Evolutionary conservation across 2,329 filamentous ascomycete genomes (phyloP).

Genomic region (Trichoderma harzianum): DNA sequence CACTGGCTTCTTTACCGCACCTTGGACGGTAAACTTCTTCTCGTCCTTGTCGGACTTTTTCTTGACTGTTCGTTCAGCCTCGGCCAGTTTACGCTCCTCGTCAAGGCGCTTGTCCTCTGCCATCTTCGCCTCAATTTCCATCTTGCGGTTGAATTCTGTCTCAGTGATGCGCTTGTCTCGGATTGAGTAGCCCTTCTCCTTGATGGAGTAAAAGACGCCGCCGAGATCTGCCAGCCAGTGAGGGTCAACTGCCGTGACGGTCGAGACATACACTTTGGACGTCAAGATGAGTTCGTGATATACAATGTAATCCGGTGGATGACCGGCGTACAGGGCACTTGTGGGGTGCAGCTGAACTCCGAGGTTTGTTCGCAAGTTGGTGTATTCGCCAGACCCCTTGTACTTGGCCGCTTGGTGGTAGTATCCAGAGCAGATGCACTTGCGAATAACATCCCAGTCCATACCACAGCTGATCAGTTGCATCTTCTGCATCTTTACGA

Average conservation of each 20-base stretch:
- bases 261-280: conserved; percentile 96
- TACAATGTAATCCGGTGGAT: conserved; percentile 93
- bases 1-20: conserved; percentile 60
- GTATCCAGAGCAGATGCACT: conserved; percentile 96
- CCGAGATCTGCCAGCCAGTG: conserved; percentile 96
- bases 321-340: conserved; percentile 88
- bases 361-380: conserved; percentile 92
- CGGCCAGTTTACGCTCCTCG: conserved; percentile 52
- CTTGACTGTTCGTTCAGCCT: conserved; percentile 43
- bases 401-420: conserved; percentile 97
- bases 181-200: conserved; percentile 93
- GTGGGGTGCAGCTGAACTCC: conserved; percentile 94
- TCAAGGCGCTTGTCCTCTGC: conserved; percentile 74
- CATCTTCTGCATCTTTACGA: conserved; percentile 94
- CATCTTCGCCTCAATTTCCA: conserved; percentile 93
- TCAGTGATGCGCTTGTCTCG: conserved; percentile 84
- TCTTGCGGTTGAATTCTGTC: conserved; percentile 85
- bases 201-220: conserved; percentile 94
- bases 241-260: conserved; percentile 91
- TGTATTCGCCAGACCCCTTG: conserved; percentile 94
- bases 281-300: conserved; percentile 98
- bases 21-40: conserved; percentile 60
- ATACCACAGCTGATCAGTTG: conserved; percentile 81
- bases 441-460: conserved; percentile 93
- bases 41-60: conserved; percentile 37